Conservation (phyloP, 768 basidiomycete genomes). For the Tulasnella sp. region DNA sequence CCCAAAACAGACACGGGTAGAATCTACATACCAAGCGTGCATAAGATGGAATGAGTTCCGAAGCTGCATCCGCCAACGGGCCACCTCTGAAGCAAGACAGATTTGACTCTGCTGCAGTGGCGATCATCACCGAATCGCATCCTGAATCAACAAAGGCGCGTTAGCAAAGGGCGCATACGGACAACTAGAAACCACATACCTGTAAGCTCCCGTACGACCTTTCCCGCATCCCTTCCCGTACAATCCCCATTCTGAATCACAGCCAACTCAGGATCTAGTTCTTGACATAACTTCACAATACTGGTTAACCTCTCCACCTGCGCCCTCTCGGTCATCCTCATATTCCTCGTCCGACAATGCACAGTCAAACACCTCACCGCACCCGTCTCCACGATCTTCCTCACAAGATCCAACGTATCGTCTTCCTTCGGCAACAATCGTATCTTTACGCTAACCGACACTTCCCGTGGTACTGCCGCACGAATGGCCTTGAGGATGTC, state of each 20-base stretch:
- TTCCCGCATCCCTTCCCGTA: slow-evolving; percentile 63
- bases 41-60: slow-evolving; percentile 59
- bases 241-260: slow-evolving; percentile 95
- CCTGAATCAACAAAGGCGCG: slow-evolving; percentile 37
- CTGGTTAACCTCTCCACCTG: slow-evolving; percentile 67
- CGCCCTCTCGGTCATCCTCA: slow-evolving; percentile 76
- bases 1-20: slow-evolving; percentile 19
- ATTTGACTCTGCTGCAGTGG: slow-evolving; percentile 87
- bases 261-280: slow-evolving; percentile 59
- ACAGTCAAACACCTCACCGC: slow-evolving; percentile 75
- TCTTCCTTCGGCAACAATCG: slow-evolving; percentile 76
- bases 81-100: slow-evolving; percentile 72
- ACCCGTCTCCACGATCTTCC: slow-evolving; percentile 77
- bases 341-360: slow-evolving; percentile 87
- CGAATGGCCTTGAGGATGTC: slow-evolving; percentile 76
- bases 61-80: slow-evolving; percentile 59
- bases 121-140: slow-evolving; percentile 91
- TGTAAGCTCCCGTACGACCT: slow-evolving; percentile 60
- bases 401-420: slow-evolving; percentile 83
- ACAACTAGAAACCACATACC: no score
- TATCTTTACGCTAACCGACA: slow-evolving; percentile 92
- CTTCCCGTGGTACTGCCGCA: slow-evolving; percentile 55
- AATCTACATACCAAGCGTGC: slow-evolving; percentile 50
- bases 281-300: slow-evolving; percentile 75
- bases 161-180: no score